phyloP scores from a whole-genome alignment of 2,329 filamentous ascomycete species.

The Fusarium albidum region DNA sequence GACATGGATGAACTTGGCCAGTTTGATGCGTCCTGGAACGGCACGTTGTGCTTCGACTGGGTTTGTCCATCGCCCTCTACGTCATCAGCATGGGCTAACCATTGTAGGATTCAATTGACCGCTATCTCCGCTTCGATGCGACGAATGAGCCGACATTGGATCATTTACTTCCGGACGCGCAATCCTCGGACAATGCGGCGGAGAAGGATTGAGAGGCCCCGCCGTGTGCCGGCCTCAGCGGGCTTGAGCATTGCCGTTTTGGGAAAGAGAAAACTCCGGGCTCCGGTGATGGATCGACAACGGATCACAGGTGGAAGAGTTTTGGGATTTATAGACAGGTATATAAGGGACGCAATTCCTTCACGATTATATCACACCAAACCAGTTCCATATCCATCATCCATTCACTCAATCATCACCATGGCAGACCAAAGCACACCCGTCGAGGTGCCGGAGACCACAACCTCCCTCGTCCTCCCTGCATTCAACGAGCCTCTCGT shows the following conservation, averaged over 20 bases:
- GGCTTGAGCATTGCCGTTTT: conserved; percentile 17
- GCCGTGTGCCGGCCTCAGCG: conserved; percentile 11
- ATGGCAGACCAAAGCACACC: conserved; percentile 1
- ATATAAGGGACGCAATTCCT: not conserved
- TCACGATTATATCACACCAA: too few species aligned
- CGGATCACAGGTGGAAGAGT: too few species aligned
- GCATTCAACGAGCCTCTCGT: conserved; percentile 19
- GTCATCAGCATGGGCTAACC: not conserved
- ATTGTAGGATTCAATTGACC: not conserved
- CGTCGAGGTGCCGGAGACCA: not conserved
- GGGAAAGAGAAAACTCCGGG: conserved; percentile 17
- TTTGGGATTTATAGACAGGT: not conserved
- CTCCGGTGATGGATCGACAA: not conserved
- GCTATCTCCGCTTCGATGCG: not conserved
- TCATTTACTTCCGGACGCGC: not conserved
- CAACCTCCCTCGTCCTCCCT: conserved; percentile 16
- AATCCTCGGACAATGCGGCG: not conserved
- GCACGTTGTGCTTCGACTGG: not conserved
- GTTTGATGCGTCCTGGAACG: not conserved
- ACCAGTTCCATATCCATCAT: not conserved
- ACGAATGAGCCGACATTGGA: not conserved
- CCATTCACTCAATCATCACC: not conserved
- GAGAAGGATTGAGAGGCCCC: not conserved
- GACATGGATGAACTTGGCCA: not conserved
- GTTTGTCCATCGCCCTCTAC: not conserved